Evolutionary conservation across 2,329 filamentous ascomycete genomes (phyloP), one percentile per base, ranked within the genome.

Genomic region (Cordyceps cateniannulata): DNA sequence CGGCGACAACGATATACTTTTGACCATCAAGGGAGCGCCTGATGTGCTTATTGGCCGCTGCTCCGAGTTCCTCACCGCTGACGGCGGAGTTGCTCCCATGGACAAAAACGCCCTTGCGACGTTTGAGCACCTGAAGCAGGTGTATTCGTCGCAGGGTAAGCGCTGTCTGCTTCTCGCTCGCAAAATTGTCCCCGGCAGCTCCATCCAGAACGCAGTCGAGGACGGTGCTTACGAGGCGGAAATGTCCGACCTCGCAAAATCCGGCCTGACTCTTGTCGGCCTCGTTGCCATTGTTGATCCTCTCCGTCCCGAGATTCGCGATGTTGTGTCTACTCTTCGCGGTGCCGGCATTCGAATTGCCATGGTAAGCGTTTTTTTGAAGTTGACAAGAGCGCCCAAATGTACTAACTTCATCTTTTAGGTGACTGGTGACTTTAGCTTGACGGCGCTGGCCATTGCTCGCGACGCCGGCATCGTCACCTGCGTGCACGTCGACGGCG

Each of bases 11-110:
- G 77, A 79, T 50, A 67, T 76, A 73, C 74, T 88, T 0, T 74
- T 92, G 48, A 89, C 86, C n/a, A 89, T 92, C 69, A 92, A 93
- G 70, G 89, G 89, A 1, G 89, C 89, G 0, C 88, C 89, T 0
- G 90, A 93, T 67, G 84, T 92, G 35, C 77, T 93, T 0, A 81
- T 93, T 1, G 76, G 78, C 1, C 78, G 87, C 57, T 89, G 88
- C 68, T 79, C 79, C 1, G 77, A 78, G 22, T 83, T 85, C 56
- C 76, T 87, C 14, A 77, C 77, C 22, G 74, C 78, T 2, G 79
- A 84, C 25, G 87, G 87, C 7, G 77, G 78, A 2, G 73, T 80
- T 1, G 73, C 78, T 58, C 68, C 73, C 10, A 75, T 91, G 18
- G 78, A 81, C 47, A 69, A 73, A 4, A 68, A 71, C 0, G 78